Evolutionary conservation across 257 asterid genomes (phyloP), one percentile per base, ranked within the genome.

Genomic region (Capsicum rhomboideum): DNA sequence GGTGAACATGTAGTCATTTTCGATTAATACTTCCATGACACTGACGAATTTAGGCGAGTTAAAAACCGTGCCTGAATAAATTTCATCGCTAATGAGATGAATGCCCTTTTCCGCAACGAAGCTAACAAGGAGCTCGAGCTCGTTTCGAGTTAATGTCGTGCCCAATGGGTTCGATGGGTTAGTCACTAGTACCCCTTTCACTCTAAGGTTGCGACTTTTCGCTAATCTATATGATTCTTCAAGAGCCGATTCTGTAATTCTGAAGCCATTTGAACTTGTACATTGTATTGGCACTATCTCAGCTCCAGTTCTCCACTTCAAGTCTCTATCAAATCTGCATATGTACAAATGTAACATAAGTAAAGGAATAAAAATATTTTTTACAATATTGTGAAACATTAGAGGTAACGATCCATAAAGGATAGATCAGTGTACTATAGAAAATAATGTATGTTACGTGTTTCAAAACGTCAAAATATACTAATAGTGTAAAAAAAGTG

Each of bases 61-160:
- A 55, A 80, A 80, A 56, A 80, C 72, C 5, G 83, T 80, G 17
- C 83, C 83, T 4, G 83, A 80, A 56, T 80, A 80, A 5, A 80
- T 54, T 34, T 80, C 83, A 58, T 80, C 72, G 64, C 83, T 80
- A 80, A 80, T 56, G 17, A 80, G 72, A 80, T 80, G 83, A 1
- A 80, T 80, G 9, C 55, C 72, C 44, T 50, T 75, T 50, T 28
- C 56, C 4, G n/a, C 81, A 17, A 75, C 63, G 17, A 49, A 75
- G 10, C 44, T 75, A 9, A 75, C 42, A 8, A 75, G 81, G 49
- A 75, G 37, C 37, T 75, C 81, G 46, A 75, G 63, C 6, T 75
- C 81, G 2, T 26, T 13, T 49, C 61, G 81, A 2, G 44, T 75
- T 16, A 75, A 26, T 16, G 81, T 17, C 13, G 61, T 75, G 26